Percentiles rank a stretch among this genome's conserved stretches.
phyloP scores from a whole-genome alignment of 257 asterid species.

The Coffea canephora region DNA sequence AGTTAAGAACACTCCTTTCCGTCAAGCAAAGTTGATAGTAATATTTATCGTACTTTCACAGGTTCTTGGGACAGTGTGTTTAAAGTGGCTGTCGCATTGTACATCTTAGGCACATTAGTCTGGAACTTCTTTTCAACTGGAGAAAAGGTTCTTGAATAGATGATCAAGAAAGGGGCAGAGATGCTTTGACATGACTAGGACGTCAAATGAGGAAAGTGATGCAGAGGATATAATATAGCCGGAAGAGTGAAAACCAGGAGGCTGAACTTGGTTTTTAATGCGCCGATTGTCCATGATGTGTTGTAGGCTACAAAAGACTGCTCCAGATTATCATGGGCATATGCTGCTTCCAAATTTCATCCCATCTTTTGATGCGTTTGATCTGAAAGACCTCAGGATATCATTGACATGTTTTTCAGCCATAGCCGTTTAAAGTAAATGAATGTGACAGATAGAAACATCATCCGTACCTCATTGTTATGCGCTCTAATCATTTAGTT shows the following conservation, averaged over 20 bases:
- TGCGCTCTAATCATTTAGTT: neutral
- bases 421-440: neutral
- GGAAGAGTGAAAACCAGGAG: neutral
- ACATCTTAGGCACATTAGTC: conserved; percentile 79
- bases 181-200: neutral
- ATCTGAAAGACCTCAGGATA: neutral
- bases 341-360: neutral
- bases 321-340: neutral
- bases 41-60: conserved; percentile 20
- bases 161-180: neutral
- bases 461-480: neutral
- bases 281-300: neutral
- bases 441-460: neutral
- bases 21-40: neutral
- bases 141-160: conserved; percentile 72
- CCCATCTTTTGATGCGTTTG: neutral
- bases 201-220: neutral
- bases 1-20: neutral
- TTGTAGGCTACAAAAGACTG: conserved; percentile 2
- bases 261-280: conserved; percentile 9
- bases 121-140: conserved; percentile 90
- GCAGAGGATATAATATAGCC: neutral
- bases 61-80: conserved; percentile 98
- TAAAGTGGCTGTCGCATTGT: conserved; percentile 73
- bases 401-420: neutral